Percentiles rank a stretch among this genome's conserved stretches.
These are phyloP conservation scores for Fusarium oxysporum DNA, from an alignment of 2,329 filamentous ascomycete genomes.

Conservation along the genomic window DNA sequence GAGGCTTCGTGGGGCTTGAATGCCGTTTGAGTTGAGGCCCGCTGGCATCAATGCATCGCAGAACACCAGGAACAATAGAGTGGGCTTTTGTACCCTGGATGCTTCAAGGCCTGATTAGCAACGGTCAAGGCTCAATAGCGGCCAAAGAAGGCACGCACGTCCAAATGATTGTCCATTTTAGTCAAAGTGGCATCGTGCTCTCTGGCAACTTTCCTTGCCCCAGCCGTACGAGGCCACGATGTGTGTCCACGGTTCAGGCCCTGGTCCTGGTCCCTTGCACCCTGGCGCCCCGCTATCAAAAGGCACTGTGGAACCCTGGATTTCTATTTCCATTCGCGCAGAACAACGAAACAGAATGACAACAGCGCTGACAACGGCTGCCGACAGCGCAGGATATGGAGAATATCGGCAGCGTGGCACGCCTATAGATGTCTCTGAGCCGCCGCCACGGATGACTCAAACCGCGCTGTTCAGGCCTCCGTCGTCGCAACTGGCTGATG, in stretches of 20 bases:
- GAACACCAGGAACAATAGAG: neutral
- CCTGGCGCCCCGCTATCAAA: slow-evolving; percentile 11
- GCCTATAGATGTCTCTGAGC: slow-evolving; percentile 27
- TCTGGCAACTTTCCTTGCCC: slow-evolving; percentile 32
- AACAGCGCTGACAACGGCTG: slow-evolving; percentile 22
- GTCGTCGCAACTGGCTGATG: slow-evolving; percentile 29
- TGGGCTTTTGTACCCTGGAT: slow-evolving; percentile 2
- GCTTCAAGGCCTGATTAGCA: neutral
- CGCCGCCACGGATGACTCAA: slow-evolving; percentile 39
- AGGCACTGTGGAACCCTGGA: slow-evolving; percentile 21
- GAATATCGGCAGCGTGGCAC: slow-evolving; percentile 32
- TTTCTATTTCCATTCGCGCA: slow-evolving; percentile 13
- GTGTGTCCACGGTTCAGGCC: slow-evolving; percentile 14
- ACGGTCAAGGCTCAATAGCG: slow-evolving; percentile 1
- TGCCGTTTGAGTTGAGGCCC: slow-evolving; percentile 26
- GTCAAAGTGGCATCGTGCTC: slow-evolving; percentile 33
- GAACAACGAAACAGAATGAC: slow-evolving; percentile 19
- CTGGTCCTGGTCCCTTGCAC: slow-evolving; percentile 27
- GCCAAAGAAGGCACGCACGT: slow-evolving; percentile 19
- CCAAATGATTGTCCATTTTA: slow-evolving; percentile 17
- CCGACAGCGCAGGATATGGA: slow-evolving; percentile 34
- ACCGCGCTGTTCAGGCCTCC: slow-evolving; percentile 22
- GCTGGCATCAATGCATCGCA: slow-evolving; percentile 20
- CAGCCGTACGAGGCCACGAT: slow-evolving; percentile 37
- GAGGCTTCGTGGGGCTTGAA: slow-evolving; percentile 22